These are phyloP conservation scores for Sclerotinia trifoliorum DNA, from an alignment of 2,329 filamentous ascomycete species.

Conservation along the genomic window DNA sequence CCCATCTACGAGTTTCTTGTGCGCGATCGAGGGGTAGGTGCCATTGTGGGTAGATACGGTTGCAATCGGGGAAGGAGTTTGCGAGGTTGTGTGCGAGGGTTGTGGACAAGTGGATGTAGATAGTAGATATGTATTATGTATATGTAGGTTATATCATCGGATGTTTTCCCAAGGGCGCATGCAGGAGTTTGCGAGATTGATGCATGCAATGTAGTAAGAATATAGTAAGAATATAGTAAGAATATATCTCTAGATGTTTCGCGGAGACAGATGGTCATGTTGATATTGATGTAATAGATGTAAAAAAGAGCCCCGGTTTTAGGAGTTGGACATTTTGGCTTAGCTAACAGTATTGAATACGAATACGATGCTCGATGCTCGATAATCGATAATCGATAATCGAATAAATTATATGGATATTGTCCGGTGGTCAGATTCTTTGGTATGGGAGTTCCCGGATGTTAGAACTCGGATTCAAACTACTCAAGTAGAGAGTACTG, in stretches of 20 bases:
- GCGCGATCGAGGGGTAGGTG: conserved; percentile 9
- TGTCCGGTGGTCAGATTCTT: not conserved
- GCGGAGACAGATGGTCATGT: not conserved
- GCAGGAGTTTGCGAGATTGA: conserved; percentile 7
- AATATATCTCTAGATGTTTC: not conserved
- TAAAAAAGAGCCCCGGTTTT: too few species aligned
- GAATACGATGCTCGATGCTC: too few species aligned
- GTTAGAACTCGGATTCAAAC: too few species aligned
- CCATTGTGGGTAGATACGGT: not conserved
- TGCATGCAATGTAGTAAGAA: not conserved
- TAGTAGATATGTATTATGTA: not conserved
- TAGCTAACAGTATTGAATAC: not conserved
- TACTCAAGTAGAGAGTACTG: too few species aligned
- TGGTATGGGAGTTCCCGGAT: not conserved
- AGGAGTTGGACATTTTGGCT: too few species aligned
- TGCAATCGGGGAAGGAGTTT: conserved; percentile 18
- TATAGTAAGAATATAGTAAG: not conserved
- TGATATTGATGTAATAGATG: too few species aligned
- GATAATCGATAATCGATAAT: too few species aligned
- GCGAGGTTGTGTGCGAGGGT: too few species aligned
- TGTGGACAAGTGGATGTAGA: too few species aligned
- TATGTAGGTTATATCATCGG: not conserved
- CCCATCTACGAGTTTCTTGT: too few species aligned
- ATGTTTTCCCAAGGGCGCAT: not conserved
- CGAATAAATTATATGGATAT: not conserved